Conservation (phyloP, 2,329 filamentous ascomycete species). For the Ustilaginoidea virens region DNA sequence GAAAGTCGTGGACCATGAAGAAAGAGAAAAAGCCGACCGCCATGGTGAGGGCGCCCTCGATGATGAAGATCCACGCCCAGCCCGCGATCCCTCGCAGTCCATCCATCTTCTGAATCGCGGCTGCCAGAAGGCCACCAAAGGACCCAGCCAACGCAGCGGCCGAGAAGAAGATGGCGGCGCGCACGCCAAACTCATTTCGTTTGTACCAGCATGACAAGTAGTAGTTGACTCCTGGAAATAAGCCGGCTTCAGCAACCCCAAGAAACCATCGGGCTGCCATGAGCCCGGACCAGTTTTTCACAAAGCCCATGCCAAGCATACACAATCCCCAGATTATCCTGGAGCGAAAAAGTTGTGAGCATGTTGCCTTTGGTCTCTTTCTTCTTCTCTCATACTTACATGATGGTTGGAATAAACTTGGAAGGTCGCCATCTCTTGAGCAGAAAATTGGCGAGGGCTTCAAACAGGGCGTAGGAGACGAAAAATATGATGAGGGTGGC, state of each 20-base stretch:
- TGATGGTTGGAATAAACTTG: slow-evolving; percentile 68
- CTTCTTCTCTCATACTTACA: slow-evolving; percentile 31
- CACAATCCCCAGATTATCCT: slow-evolving; percentile 49
- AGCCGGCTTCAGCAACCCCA: slow-evolving; percentile 57
- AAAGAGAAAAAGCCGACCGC: slow-evolving; percentile 52
- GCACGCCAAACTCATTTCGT: slow-evolving; percentile 62
- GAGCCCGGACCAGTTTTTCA: slow-evolving; percentile 45
- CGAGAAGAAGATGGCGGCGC: slow-evolving; percentile 71
- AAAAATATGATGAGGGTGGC: slow-evolving; percentile 71
- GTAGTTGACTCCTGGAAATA: slow-evolving; percentile 66
- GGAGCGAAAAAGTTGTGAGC: neutral
- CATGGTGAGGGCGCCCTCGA: slow-evolving; percentile 57
- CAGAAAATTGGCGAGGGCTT: slow-evolving; percentile 63
- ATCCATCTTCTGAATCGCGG: slow-evolving; percentile 55
- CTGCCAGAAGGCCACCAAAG: slow-evolving; percentile 59
- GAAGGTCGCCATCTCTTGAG: slow-evolving; percentile 64
- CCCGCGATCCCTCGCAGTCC: slow-evolving; percentile 40
- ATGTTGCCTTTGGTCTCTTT: too few species aligned
- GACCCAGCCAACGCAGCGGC: slow-evolving; percentile 67
- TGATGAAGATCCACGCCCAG: slow-evolving; percentile 53
- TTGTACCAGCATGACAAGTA: slow-evolving; percentile 78
- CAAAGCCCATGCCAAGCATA: slow-evolving; percentile 57
- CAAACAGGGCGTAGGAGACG: slow-evolving; percentile 67
- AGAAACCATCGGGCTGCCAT: slow-evolving; percentile 57
- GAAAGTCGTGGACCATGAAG: slow-evolving; percentile 74